Conservation (phyloP, 139 green algal species). For the Coelastrella sp. region DNA sequence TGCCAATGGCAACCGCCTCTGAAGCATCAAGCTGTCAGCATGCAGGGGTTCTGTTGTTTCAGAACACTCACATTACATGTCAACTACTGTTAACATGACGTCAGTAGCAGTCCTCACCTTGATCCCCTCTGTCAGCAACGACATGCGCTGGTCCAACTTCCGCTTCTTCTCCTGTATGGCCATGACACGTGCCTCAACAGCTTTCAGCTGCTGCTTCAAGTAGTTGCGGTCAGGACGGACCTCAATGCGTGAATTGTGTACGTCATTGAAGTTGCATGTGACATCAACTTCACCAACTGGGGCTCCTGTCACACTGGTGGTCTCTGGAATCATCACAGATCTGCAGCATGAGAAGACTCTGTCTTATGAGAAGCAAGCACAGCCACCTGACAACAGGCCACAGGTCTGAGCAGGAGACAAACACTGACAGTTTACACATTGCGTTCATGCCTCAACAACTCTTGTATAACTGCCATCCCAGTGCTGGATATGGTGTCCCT, state of each 20-base stretch:
- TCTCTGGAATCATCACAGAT: constrained; percentile 34
- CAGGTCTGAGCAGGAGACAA: too few species aligned
- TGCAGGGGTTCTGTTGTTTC: too few species aligned
- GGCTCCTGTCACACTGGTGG: constrained; percentile 26
- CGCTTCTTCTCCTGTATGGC: constrained; percentile 47
- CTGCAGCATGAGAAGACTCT: neutral
- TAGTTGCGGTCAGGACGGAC: constrained; percentile 22
- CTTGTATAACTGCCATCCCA: too few species aligned
- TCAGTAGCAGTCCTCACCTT: constrained; percentile 20
- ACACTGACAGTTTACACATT: too few species aligned
- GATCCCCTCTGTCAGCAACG: constrained; percentile 17
- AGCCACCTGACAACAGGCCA: too few species aligned
- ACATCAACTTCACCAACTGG: constrained; percentile 31
- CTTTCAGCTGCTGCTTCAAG: constrained; percentile 40
- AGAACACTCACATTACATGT: too few species aligned
- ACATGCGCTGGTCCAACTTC: constrained; percentile 44
- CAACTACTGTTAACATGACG: neutral
- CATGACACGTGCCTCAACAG: constrained; percentile 37
- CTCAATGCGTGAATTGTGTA: constrained; percentile 7
- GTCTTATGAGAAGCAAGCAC: neutral
- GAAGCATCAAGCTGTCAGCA: too few species aligned
- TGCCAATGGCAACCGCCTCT: too few species aligned
- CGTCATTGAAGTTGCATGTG: constrained; percentile 46
- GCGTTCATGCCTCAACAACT: too few species aligned
- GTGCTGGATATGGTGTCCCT: too few species aligned